These are phyloP conservation scores for Turritis glabra DNA, from an alignment of 345 rosid genomes.

Conservation along the genomic window DNA sequence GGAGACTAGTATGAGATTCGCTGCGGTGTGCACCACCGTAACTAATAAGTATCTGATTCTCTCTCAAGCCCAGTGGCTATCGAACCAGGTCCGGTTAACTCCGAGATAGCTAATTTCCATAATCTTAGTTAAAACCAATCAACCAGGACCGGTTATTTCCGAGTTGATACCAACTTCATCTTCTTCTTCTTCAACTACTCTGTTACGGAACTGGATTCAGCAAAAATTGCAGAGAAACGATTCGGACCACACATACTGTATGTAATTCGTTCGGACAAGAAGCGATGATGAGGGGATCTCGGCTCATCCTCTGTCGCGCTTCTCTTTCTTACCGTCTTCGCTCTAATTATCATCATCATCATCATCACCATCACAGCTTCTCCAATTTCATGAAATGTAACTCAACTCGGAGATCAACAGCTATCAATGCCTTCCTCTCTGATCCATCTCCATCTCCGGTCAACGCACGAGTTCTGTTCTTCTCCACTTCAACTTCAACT, in stretches of 20 bases:
- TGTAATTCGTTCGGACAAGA: conserved; percentile 17
- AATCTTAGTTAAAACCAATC: neutral
- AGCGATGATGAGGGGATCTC: conserved; percentile 28
- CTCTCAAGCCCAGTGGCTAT: neutral
- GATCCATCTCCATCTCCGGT: conserved; percentile 35
- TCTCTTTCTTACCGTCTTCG: conserved; percentile 16
- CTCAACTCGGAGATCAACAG: conserved; percentile 4
- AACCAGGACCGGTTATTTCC: neutral
- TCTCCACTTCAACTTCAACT: conserved; percentile 47
- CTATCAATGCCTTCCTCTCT: conserved; percentile 38
- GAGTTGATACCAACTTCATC: conserved; percentile 10
- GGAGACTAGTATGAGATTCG: conserved; percentile 18
- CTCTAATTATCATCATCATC: conserved; percentile 13
- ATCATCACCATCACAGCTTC: conserved; percentile 8
- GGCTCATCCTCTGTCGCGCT: conserved; percentile 23
- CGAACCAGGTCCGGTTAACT: neutral
- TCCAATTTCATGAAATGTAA: conserved; percentile 20
- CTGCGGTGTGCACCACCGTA: conserved; percentile 34
- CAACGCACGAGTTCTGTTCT: conserved; percentile 45
- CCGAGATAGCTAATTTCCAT: neutral
- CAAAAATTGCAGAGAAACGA: conserved; percentile 1
- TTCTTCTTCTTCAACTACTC: conserved; percentile 9
- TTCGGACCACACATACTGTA: neutral
- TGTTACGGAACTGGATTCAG: neutral
- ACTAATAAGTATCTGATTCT: conserved; percentile 32